Evolutionary conservation across 108 stramenopile species (phyloP), one percentile per base, ranked within the genome.

Genomic region (Nitzschia palea): DNA sequence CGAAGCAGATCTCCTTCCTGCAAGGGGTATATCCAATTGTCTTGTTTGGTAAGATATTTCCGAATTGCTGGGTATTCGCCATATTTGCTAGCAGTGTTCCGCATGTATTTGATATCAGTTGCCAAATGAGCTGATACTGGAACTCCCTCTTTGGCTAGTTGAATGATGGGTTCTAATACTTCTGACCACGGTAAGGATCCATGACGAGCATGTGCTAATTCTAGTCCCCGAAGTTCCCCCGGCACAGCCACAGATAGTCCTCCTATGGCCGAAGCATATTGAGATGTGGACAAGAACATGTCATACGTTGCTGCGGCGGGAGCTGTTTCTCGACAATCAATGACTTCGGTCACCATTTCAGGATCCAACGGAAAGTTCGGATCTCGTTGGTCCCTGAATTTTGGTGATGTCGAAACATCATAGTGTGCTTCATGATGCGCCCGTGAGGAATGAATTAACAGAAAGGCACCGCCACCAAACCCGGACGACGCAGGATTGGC

Each of bases 391-490:
- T 88, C 87, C 27, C 53, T 33, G 59, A 88, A 88, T 28, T 9
- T 48, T 29, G 15, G 20, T 14, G 70, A 26, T 5, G 44, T 54
- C 5, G 59, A 15, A 26, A 44, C 28, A 28, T 53, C 47, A 14
- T 50, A 28, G 55, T 27, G 14, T 14, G 28, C 35, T 48, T 74
- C 73, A 55, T 65, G 55, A 53, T 78, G 27, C 3, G 33, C 23
- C 33, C 29, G 45, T 43, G 80, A 71, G 25, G 74, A 62, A 63
- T 91, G 87, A 45, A 86, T 60, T 22, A 95, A 48, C 2, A 95
- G 86, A 70, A 89, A 90, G 6, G 78, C 82, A 4, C 93, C 93
- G 27, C 93, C 93, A 45, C 93, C 93, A 9, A 95, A 63, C 1
- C 93, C 93, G 44, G 79, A 81, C 10, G 86, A 87, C 9, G 88